These are phyloP conservation scores for Scedosporium apiospermum DNA, from an alignment of 2,329 filamentous ascomycete species.

Conservation along the genomic window DNA sequence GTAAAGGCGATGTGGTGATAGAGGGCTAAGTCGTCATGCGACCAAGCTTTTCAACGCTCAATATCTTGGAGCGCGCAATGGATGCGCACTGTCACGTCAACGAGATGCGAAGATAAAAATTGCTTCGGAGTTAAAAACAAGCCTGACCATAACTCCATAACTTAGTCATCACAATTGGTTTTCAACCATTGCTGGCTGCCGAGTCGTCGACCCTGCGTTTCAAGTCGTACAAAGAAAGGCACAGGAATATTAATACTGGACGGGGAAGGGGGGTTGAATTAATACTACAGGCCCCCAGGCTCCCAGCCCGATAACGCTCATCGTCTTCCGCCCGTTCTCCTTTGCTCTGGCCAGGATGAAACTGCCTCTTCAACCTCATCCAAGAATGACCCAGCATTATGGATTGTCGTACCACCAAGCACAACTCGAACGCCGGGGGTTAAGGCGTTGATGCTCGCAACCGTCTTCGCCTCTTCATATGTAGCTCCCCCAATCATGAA, in stretches of 20 bases:
- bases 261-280: background rate
- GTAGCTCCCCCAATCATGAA: slow-evolving; percentile 92
- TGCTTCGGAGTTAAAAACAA: too few relatives aligned
- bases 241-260: background rate
- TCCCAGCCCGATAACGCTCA: slow-evolving; percentile 6
- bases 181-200: too few relatives aligned
- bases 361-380: slow-evolving; percentile 90
- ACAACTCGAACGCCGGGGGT: slow-evolving; percentile 84
- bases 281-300: background rate
- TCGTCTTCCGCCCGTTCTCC: slow-evolving; percentile 35
- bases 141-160: too few relatives aligned
- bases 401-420: slow-evolving; percentile 76
- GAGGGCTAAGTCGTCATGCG: background rate
- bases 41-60: too few relatives aligned
- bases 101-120: too few relatives aligned
- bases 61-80: too few relatives aligned
- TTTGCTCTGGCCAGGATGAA: slow-evolving; percentile 61
- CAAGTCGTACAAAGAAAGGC: too few relatives aligned
- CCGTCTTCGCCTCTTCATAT: slow-evolving; percentile 94
- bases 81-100: too few relatives aligned
- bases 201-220: too few relatives aligned
- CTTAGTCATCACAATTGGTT: too few relatives aligned
- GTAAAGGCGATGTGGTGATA: background rate
- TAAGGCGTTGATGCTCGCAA: slow-evolving; percentile 88
- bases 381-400: slow-evolving; percentile 81